Conservation (phyloP, 148 eudicot genomes). For the Spergularia bocconei region DNA sequence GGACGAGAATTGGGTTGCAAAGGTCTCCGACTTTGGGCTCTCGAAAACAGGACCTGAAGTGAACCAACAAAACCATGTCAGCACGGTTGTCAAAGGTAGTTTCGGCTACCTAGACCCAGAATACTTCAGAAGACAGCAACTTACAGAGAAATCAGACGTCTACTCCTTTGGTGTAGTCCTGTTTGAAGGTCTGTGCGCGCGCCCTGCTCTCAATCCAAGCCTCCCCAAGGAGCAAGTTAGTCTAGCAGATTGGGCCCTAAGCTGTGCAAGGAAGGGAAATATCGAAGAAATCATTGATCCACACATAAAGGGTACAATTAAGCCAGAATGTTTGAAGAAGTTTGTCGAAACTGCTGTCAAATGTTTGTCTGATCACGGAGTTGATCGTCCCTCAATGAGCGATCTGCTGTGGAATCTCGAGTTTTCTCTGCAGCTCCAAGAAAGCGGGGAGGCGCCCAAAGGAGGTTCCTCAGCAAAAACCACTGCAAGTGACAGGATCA, state of each 20-base stretch:
- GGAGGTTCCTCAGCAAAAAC: slow-evolving; percentile 1
- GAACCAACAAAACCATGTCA: slow-evolving; percentile 43
- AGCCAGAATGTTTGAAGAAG: slow-evolving; percentile 46
- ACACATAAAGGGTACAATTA: slow-evolving; percentile 38
- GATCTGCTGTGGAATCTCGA: slow-evolving; percentile 53
- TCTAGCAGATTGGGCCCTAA: slow-evolving; percentile 45
- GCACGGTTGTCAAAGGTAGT: slow-evolving; percentile 53
- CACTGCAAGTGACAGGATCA: slow-evolving; percentile 18
- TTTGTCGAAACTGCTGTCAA: slow-evolving; percentile 43
- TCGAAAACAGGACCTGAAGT: slow-evolving; percentile 54
- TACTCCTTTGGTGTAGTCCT: slow-evolving; percentile 55
- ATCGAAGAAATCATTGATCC: slow-evolving; percentile 42
- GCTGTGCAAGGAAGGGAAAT: slow-evolving; percentile 32
- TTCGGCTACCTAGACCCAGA: slow-evolving; percentile 50
- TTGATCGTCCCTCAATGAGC: slow-evolving; percentile 52
- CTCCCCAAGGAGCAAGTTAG: slow-evolving; percentile 60
- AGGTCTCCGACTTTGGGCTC: slow-evolving; percentile 53
- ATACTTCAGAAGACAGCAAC: slow-evolving; percentile 47
- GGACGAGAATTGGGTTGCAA: slow-evolving; percentile 50
- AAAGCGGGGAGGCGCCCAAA: slow-evolving; percentile 26
- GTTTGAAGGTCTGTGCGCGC: slow-evolving; percentile 44
- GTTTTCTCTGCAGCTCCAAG: slow-evolving; percentile 39
- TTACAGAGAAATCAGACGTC: slow-evolving; percentile 49
- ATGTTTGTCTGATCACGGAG: slow-evolving; percentile 51
- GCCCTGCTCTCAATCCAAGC: slow-evolving; percentile 45